Conservation (phyloP, 495 filamentous ascomycete genomes). For the Penicillium antarcticum region DNA sequence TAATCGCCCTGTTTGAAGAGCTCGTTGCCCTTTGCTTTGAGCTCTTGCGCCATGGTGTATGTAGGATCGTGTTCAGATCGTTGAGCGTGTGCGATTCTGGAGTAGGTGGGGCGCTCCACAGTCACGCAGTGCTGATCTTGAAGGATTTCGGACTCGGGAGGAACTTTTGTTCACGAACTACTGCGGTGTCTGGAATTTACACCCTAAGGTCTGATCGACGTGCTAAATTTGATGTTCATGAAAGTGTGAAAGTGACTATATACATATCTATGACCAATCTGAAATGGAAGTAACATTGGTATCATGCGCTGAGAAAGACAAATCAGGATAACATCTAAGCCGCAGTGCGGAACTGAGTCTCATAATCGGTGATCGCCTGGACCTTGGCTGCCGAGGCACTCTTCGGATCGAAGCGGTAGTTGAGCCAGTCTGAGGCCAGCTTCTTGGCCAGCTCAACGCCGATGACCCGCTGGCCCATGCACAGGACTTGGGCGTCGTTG, state of each 20-base stretch:
- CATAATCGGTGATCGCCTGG: constrained; percentile 69
- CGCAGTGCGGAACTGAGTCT: constrained; percentile 47
- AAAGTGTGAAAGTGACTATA: neutral
- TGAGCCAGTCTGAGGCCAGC: constrained; percentile 77
- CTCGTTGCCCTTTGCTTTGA: constrained; percentile 44
- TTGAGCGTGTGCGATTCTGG: neutral
- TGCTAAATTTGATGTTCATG: no score
- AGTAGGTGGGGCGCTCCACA: constrained; percentile 20
- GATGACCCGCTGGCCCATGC: constrained; percentile 82
- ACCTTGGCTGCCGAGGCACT: constrained; percentile 74
- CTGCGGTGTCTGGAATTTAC: no score
- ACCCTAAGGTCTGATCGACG: no score
- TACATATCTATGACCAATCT: constrained; percentile 15
- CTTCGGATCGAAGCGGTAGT: constrained; percentile 73
- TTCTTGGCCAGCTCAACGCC: constrained; percentile 75
- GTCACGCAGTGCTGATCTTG: neutral
- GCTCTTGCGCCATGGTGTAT: constrained; percentile 35
- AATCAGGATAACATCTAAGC: constrained; percentile 17
- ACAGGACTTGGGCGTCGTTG: constrained; percentile 86
- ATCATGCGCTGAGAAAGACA: constrained; percentile 33
- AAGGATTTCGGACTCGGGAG: neutral
- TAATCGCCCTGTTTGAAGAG: constrained; percentile 70
- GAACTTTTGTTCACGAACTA: no score
- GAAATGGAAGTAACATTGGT: constrained; percentile 29
- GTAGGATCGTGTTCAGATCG: no score